These are phyloP conservation scores for Gonapodya prolifera DNA, from an alignment of 192 early-diverging fungal genomes.

Conservation along the genomic window DNA sequence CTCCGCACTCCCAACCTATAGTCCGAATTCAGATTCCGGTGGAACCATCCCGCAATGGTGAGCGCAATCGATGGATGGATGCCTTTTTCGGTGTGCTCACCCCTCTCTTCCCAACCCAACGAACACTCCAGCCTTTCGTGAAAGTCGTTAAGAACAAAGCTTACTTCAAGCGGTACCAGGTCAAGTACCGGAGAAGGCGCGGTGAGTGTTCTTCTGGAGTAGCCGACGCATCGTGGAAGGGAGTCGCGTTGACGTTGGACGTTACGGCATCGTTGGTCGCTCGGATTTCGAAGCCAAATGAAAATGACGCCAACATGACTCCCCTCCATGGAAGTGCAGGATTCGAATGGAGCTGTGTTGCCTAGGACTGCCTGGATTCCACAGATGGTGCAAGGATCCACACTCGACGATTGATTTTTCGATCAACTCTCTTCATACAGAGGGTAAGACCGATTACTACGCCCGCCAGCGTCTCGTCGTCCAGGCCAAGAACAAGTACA, in stretches of 20 bases:
- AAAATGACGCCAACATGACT: too few species aligned
- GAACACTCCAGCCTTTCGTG: conserved; percentile 28
- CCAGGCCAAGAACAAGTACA: conserved; percentile 99
- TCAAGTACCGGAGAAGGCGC: conserved; percentile 97
- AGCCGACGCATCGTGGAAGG: too few species aligned
- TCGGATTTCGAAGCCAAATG: too few species aligned
- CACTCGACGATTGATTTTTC: too few species aligned
- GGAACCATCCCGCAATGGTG: background rate
- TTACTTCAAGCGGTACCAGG: conserved; percentile 99
- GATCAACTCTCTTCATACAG: too few species aligned
- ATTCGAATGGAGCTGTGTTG: too few species aligned
- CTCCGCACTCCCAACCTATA: background rate
- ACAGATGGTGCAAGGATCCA: too few species aligned
- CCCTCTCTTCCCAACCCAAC: background rate
- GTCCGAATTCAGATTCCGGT: background rate
- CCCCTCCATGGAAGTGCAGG: too few species aligned
- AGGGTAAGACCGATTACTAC: conserved; percentile 99
- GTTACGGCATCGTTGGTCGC: too few species aligned
- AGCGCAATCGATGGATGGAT: background rate
- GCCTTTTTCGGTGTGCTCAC: background rate
- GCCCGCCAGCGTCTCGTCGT: conserved; percentile 96
- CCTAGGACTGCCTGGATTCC: too few species aligned
- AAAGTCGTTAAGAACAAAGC: conserved; percentile 95
- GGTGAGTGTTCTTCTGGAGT: too few species aligned
- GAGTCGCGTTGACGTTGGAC: too few species aligned